These are phyloP conservation scores for Chalara sp. DNA, from an alignment of 2,329 filamentous ascomycete species.

Conservation along the genomic window DNA sequence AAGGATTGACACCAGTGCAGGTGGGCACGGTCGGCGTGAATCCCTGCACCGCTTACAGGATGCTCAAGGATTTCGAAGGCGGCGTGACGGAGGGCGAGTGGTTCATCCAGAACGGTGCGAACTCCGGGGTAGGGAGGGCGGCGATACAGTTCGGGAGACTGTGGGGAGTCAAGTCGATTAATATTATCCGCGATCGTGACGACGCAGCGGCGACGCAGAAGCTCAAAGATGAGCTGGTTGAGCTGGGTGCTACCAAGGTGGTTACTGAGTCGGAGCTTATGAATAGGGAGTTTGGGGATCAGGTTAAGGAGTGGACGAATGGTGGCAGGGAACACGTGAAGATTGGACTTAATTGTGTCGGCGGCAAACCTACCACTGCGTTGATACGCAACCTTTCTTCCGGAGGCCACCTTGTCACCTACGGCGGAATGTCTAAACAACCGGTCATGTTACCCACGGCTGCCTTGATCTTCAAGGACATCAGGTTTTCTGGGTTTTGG, in stretches of 20 bases:
- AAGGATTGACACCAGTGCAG: constrained; percentile 67
- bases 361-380: constrained; percentile 74
- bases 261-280: constrained; percentile 43
- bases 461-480: constrained; percentile 86
- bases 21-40: constrained; percentile 88
- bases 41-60: constrained; percentile 88
- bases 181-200: constrained; percentile 71
- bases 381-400: constrained; percentile 68
- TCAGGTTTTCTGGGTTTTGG: constrained; percentile 91
- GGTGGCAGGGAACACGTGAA: constrained; percentile 65
- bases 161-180: constrained; percentile 89
- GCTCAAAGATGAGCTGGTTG: constrained; percentile 52
- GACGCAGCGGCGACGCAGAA: constrained; percentile 57
- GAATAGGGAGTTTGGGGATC: constrained; percentile 36
- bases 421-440: constrained; percentile 90
- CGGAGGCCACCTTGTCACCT: constrained; percentile 76
- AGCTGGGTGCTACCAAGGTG: constrained; percentile 47
- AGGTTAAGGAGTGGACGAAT: constrained; percentile 56
- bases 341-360: constrained; percentile 88
- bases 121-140: constrained; percentile 84
- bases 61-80: constrained; percentile 73
- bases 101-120: constrained; percentile 96
- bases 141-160: constrained; percentile 80
- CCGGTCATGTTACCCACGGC: constrained; percentile 76
- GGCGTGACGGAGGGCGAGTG: constrained; percentile 68